A percentile compares a stretch with the other conserved stretches of the same genome.
phyloP scores from a whole-genome alignment of 257 asterid genomes.

The Agastache rugosa region DNA sequence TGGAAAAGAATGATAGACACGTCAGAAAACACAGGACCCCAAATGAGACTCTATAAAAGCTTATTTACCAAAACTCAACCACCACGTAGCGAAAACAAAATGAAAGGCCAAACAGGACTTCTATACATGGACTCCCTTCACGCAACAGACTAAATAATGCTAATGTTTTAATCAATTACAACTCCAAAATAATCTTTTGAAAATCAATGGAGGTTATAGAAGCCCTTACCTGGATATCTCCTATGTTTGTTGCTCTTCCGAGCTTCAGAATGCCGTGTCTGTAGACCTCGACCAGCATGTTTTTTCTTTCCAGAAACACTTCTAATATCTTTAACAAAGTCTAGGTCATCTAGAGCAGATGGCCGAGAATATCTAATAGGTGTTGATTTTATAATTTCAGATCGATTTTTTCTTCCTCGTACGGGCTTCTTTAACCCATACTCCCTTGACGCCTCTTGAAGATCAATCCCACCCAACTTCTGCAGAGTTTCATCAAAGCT shows the following conservation, averaged over 20 bases:
- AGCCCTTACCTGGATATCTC: constrained; percentile 56
- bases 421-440: constrained; percentile 62
- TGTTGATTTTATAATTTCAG: constrained; percentile 39
- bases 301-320: constrained; percentile 75
- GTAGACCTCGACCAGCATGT: constrained; percentile 56
- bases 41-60: constrained; percentile 12
- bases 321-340: constrained; percentile 76
- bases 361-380: constrained; percentile 44
- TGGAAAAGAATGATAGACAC: constrained; percentile 12
- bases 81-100: constrained; percentile 10
- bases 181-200: constrained; percentile 3
- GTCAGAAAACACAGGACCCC: constrained; percentile 3
- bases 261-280: constrained; percentile 72
- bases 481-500: constrained; percentile 54
- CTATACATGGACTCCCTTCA: constrained; percentile 6
- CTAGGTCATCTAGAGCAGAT: constrained; percentile 63
- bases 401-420: constrained; percentile 47
- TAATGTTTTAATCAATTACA: constrained; percentile 4
- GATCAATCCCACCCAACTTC: constrained; percentile 80
- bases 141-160: neutral
- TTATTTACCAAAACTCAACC: constrained; percentile 9
- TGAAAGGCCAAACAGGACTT: neutral
- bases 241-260: constrained; percentile 62
- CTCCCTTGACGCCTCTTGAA: constrained; percentile 81
- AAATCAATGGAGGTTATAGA: constrained; percentile 9